Evolutionary conservation across 192 early-diverging fungal genomes (phyloP).

Genomic region (Chytriomyces hyalinus): DNA sequence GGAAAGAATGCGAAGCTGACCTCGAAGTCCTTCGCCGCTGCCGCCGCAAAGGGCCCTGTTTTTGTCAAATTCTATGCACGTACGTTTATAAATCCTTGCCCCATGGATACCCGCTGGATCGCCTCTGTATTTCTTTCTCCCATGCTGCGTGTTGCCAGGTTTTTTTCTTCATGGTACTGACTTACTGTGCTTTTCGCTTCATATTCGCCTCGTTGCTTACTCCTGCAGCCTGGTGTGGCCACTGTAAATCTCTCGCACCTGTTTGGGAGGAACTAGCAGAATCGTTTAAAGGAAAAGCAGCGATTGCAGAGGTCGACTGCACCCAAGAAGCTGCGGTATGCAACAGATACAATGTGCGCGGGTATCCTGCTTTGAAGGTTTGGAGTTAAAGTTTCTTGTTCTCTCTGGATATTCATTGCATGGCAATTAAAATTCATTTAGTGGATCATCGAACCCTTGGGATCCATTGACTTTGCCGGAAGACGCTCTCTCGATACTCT

Average conservation of each 20-base stretch:
- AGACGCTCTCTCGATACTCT: constrained; percentile 58
- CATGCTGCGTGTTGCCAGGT: too few relatives aligned
- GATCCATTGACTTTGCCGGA: constrained; percentile 46
- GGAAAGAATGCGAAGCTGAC: background rate
- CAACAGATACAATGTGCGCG: constrained; percentile 65
- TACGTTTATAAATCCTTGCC: background rate
- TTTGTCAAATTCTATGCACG: constrained; percentile 1
- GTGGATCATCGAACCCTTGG: constrained; percentile 47
- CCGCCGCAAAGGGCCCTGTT: background rate
- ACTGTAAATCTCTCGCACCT: constrained; percentile 52
- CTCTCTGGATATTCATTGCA: too few relatives aligned
- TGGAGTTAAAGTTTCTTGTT: too few relatives aligned
- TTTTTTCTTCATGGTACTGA: too few relatives aligned
- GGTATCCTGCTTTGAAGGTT: constrained; percentile 77
- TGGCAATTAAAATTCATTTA: too few relatives aligned
- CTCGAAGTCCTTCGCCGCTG: background rate
- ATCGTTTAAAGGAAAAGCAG: constrained; percentile 61
- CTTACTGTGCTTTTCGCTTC: too few relatives aligned
- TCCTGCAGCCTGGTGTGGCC: constrained; percentile 29
- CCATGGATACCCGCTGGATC: background rate
- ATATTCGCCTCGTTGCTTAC: background rate
- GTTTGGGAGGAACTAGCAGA: constrained; percentile 70
- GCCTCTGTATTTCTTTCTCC: background rate
- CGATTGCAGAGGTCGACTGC: constrained; percentile 81
- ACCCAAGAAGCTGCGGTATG: constrained; percentile 43